Evolutionary conservation across 108 stramenopile species (phyloP).

Genomic region (Pseudonitzschia pungens): DNA sequence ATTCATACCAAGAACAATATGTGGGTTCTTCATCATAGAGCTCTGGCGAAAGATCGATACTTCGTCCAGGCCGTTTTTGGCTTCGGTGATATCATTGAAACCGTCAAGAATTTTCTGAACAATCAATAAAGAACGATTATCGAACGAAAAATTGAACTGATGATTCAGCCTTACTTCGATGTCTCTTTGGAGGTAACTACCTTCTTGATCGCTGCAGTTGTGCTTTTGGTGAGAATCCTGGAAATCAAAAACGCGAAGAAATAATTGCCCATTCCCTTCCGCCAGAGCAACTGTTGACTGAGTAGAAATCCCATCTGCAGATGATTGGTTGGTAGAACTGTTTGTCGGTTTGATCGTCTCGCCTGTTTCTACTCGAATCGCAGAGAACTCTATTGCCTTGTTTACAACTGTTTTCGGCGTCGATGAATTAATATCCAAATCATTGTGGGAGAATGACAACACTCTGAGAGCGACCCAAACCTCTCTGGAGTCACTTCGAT

Average conservation of each 20-base stretch:
- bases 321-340: background rate
- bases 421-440: conserved; percentile 32
- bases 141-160: conserved; percentile 36
- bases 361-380: conserved; percentile 30
- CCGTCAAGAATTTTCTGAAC: conserved; percentile 19
- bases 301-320: background rate
- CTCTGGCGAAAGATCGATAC: conserved; percentile 6
- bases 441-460: conserved; percentile 53
- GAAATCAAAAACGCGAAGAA: conserved; percentile 37
- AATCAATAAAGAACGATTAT: conserved; percentile 24
- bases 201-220: conserved; percentile 5
- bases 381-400: conserved; percentile 38
- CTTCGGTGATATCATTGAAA: conserved; percentile 14
- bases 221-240: background rate
- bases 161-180: conserved; percentile 44
- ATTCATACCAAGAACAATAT: conserved; percentile 1
- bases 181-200: conserved; percentile 36
- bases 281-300: conserved; percentile 25
- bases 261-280: conserved; percentile 42
- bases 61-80: conserved; percentile 4
- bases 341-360: conserved; percentile 13
- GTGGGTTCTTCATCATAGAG: conserved; percentile 18
- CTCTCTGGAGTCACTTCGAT: background rate
- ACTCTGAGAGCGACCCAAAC: conserved; percentile 43
- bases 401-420: conserved; percentile 6